Evolutionary conservation across 306 rosid genomes (phyloP), one percentile per base, ranked within the genome.

Genomic region (Dalbergia cochinchinensis): DNA sequence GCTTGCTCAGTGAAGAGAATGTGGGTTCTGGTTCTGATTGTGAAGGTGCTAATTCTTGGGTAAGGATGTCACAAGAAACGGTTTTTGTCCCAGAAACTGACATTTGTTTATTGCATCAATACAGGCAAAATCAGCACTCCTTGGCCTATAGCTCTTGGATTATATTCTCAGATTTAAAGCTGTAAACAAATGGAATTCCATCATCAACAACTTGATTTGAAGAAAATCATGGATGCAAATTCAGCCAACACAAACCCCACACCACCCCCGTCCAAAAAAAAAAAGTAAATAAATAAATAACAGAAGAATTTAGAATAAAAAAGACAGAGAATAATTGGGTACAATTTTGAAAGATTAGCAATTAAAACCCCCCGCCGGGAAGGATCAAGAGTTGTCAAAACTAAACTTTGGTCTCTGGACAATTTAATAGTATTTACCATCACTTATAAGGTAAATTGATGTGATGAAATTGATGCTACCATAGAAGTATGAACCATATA

Each of bases 1-100:
- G 84, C 68, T 83, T 82, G 70, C 11, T 83, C 18, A 62, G 14
- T 14, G 86, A 73, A 35, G 83, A 50, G 19, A 59, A 7, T 31
- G 80, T 11, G 20, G 48, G 6, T 47, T 63, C 88, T 61, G 44
- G 6, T 14, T 83, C 54, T 67, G 73, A n/a, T 26, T 78, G 83
- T 37, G 61, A 59, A 67, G 19, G 31, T 54, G 59, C 65, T 31
- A 61, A 48, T 75, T 69, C 50, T 66, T n/a, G 72, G 9, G 35
- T 12, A 7, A 61, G 19, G 70, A 20, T 70, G 37, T 20, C 37
- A 71, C 12, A 78, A 42, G 37, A 6, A 34, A 78, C 48, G 15
- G 19, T 59, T 39, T 69, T 57, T 22, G 31, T 53, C 65, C 78
- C 51, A 54, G 64, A 85, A 65, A 76, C 14, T 14, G 72, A 31